A percentile compares a stretch with the other conserved stretches of the same genome.
phyloP scores from a whole-genome alignment of 108 stramenopile species.

The Fragilariopsis cylindrus region DNA sequence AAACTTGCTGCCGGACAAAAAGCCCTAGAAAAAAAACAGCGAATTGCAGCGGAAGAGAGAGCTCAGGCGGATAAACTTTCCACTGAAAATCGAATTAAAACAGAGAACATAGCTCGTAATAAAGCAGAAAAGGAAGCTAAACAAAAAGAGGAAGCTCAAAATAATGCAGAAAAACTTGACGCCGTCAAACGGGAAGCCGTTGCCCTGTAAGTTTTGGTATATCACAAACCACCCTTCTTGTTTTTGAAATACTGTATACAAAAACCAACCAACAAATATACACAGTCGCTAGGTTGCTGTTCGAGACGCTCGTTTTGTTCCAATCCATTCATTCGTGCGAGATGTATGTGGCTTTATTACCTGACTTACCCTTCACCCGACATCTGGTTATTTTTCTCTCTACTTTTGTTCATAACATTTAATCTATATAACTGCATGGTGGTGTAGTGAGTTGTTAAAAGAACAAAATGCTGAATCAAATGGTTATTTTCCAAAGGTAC shows the following conservation, averaged over 20 bases:
- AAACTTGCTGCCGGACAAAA: not conserved
- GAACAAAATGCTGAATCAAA: conserved; percentile 5
- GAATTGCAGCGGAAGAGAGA: conserved; percentile 6
- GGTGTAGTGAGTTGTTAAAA: not conserved
- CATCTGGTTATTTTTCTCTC: too few species aligned
- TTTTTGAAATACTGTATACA: too few species aligned
- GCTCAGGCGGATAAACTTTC: conserved; percentile 3
- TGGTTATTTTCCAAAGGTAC: conserved; percentile 13
- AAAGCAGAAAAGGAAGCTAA: conserved; percentile 6
- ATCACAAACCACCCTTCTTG: too few species aligned
- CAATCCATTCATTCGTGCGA: too few species aligned
- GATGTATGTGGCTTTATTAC: too few species aligned
- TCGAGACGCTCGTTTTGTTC: too few species aligned
- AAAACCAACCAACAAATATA: too few species aligned
- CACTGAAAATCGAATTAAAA: not conserved
- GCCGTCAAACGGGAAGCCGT: not conserved
- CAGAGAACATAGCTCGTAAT: conserved; percentile 9
- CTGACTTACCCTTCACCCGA: too few species aligned
- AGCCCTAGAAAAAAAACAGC: conserved; percentile 16
- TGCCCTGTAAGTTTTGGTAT: too few species aligned
- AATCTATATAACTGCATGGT: too few species aligned
- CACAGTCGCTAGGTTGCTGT: too few species aligned
- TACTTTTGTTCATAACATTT: too few species aligned
- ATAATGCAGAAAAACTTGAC: not conserved
- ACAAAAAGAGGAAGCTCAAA: conserved; percentile 7